A percentile compares a stretch with the other conserved stretches of the same genome.
These are phyloP conservation scores for Xylariaceae sp. DNA, from an alignment of 2,329 filamentous ascomycete species.

Conservation along the genomic window DNA sequence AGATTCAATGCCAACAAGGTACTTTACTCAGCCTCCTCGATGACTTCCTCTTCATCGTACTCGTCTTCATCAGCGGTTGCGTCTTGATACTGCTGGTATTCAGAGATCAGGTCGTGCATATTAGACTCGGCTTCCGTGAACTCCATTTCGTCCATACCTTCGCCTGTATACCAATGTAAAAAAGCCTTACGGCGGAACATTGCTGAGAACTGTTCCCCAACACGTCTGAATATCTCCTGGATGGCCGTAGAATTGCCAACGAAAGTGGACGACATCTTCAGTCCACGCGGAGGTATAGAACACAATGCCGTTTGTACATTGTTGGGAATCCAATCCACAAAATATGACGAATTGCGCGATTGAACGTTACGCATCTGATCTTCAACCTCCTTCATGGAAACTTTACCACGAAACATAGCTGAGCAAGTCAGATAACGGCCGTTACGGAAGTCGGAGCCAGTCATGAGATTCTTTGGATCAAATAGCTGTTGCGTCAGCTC, in stretches of 20 bases:
- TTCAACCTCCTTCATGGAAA: constrained; percentile 99
- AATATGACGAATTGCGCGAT: constrained; percentile 99
- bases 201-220: constrained; percentile 98
- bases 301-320: constrained; percentile 99
- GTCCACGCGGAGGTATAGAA: constrained; percentile 94
- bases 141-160: constrained; percentile 99
- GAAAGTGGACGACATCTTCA: constrained; percentile 99
- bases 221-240: constrained; percentile 99
- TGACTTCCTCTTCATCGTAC: constrained; percentile 93
- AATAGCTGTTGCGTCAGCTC: constrained; percentile 99
- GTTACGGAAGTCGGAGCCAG: constrained; percentile 99
- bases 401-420: constrained; percentile 99
- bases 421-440: constrained; percentile 99
- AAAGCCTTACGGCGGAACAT: constrained; percentile 99
- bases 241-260: constrained; percentile 99
- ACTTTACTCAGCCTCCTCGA: too few species aligned
- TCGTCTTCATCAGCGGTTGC: constrained; percentile 95
- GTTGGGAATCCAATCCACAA: constrained; percentile 99
- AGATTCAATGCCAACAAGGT: too few species aligned
- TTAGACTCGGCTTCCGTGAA: constrained; percentile 99
- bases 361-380: constrained; percentile 99
- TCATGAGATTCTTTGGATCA: constrained; percentile 99
- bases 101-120: constrained; percentile 99
- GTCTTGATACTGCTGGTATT: constrained; percentile 99
- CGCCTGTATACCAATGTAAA: constrained; percentile 99